A percentile compares a stretch with the other conserved stretches of the same genome.
These are phyloP conservation scores for Mucor indicus DNA, from an alignment of 371 early-diverging fungal genomes.

Conservation along the genomic window DNA sequence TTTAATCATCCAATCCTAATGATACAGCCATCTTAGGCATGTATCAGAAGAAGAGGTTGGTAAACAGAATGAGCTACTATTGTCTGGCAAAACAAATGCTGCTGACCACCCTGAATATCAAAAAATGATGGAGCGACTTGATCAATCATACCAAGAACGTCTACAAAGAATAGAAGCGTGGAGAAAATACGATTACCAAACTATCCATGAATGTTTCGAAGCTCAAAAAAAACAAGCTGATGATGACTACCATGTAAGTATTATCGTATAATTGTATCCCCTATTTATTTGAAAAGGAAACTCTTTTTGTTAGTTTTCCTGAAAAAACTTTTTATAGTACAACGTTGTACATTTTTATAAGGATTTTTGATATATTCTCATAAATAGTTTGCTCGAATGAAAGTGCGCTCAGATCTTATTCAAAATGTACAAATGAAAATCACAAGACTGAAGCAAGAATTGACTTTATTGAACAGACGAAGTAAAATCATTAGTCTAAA, in stretches of 20 bases:
- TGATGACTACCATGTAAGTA: constrained; percentile 31
- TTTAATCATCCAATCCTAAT: too few relatives aligned
- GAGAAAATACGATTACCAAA: constrained; percentile 21
- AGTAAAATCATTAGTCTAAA: constrained; percentile 3
- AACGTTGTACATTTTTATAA: constrained; percentile 2
- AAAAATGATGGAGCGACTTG: constrained; percentile 22
- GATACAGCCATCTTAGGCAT: too few relatives aligned
- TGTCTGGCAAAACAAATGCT: constrained; percentile 4
- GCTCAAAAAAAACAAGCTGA: constrained; percentile 29
- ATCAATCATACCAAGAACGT: constrained; percentile 18
- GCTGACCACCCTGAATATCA: constrained; percentile 26
- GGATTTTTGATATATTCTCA: neutral
- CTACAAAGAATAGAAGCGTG: constrained; percentile 17
- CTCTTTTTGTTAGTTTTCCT: neutral
- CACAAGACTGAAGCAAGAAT: constrained; percentile 16
- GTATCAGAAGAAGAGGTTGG: neutral
- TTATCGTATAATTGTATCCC: neutral
- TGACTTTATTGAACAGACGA: constrained; percentile 14
- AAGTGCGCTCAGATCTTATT: constrained; percentile 16
- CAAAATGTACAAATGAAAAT: constrained; percentile 14
- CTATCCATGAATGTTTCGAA: constrained; percentile 26
- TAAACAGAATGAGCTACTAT: neutral
- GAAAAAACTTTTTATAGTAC: constrained; percentile 1
- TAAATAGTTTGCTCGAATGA: constrained; percentile 17
- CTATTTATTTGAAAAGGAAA: too few relatives aligned